Evolutionary conservation across 495 filamentous ascomycete genomes (phyloP).

Genomic region (Aspergillus indologenus): DNA sequence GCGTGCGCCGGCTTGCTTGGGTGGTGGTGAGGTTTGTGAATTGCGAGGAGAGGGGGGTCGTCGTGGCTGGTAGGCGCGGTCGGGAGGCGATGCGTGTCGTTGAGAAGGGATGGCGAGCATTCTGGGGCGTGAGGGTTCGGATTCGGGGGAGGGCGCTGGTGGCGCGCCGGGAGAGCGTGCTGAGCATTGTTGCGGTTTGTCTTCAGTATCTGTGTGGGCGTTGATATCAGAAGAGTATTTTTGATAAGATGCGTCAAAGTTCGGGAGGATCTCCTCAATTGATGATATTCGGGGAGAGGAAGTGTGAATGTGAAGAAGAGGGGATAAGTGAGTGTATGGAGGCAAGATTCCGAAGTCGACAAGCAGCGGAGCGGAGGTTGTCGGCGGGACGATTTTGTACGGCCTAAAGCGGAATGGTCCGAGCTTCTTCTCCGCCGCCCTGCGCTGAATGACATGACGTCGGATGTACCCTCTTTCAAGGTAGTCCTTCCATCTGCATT

Average conservation of each 20-base stretch:
- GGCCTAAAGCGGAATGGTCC: neutral
- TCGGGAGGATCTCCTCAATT: no score
- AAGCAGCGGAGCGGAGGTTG: neutral
- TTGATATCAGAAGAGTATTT: no score
- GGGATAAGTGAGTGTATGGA: no score
- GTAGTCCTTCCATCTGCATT: neutral
- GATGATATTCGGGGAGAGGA: no score
- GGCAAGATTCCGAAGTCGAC: no score
- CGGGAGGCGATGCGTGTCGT: neutral
- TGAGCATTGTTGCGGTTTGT: conserved; percentile 31
- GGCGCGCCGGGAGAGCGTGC: conserved; percentile 33
- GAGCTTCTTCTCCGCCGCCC: neutral
- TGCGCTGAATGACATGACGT: conserved; percentile 27
- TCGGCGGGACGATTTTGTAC: neutral
- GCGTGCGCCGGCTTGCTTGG: conserved; percentile 8
- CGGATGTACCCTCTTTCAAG: conserved; percentile 8
- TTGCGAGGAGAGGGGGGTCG: neutral
- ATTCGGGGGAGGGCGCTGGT: conserved; percentile 22
- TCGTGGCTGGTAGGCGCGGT: neutral
- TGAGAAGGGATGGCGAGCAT: conserved; percentile 7
- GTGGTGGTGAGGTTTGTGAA: conserved; percentile 7
- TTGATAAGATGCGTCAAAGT: no score
- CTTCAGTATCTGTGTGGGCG: neutral
- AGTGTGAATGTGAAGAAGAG: no score
- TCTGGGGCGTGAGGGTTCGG: conserved; percentile 10